Evolutionary conservation across 441 rosid species (phyloP).

Genomic region (Pelargonium myrrhifolium): DNA sequence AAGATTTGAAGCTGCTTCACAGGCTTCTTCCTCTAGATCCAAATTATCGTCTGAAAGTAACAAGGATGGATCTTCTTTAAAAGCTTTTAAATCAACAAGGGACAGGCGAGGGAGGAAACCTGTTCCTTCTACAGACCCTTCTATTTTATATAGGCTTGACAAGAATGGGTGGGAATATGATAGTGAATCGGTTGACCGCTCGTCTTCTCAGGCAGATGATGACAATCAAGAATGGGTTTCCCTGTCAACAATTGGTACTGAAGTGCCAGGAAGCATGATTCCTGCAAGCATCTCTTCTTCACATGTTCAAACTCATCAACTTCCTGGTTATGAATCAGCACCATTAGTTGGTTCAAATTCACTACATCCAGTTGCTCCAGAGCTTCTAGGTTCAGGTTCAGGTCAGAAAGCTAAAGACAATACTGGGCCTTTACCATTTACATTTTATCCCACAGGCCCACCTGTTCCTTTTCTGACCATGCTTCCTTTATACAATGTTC

Average conservation of each 20-base stretch:
- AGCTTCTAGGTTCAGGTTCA: slow-evolving; percentile 10
- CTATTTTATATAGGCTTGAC: not conserved
- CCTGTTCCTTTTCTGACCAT: slow-evolving; percentile 15
- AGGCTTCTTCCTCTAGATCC: slow-evolving; percentile 10
- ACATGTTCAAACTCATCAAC: slow-evolving; percentile 9
- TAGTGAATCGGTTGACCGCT: slow-evolving; percentile 8
- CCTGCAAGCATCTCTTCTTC: not conserved
- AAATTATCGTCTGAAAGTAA: slow-evolving; percentile 3
- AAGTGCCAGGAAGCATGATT: slow-evolving; percentile 4
- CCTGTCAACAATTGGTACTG: slow-evolving; percentile 11
- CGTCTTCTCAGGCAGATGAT: slow-evolving; percentile 13
- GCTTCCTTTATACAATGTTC: slow-evolving; percentile 17
- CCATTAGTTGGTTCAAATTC: slow-evolving; percentile 3
- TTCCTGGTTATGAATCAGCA: slow-evolving; percentile 6
- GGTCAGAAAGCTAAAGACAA: slow-evolving; percentile 3
- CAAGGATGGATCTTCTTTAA: slow-evolving; percentile 5
- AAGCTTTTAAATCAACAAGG: slow-evolving; percentile 12
- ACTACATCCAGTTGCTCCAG: slow-evolving; percentile 5
- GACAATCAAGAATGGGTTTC: slow-evolving; percentile 10
- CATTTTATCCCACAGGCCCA: slow-evolving; percentile 17
- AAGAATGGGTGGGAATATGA: slow-evolving; percentile 11
- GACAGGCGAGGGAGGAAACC: slow-evolving; percentile 10
- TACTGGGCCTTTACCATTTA: slow-evolving; percentile 8
- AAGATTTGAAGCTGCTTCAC: slow-evolving; percentile 5
- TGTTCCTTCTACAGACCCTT: slow-evolving; percentile 9